Evolutionary conservation across 495 filamentous ascomycete species (phyloP).

Genomic region (Xylaria sp.): DNA sequence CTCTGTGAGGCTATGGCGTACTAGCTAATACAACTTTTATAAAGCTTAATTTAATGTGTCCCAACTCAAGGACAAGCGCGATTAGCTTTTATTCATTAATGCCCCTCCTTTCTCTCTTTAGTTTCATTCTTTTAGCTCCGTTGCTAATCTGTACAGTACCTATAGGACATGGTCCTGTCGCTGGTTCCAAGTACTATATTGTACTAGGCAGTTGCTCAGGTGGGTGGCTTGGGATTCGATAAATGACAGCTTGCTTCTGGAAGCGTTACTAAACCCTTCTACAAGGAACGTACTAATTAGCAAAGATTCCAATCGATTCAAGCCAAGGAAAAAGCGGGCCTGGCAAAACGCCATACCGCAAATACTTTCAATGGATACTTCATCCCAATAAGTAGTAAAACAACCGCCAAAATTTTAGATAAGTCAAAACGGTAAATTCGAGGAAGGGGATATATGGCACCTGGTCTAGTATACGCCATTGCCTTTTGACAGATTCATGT

Average conservation of each 20-base stretch:
- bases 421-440: not conserved
- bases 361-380: not conserved
- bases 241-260: slow-evolving; percentile 25
- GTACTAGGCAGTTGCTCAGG: not conserved
- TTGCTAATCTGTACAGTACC: not conserved
- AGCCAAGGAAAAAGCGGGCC: slow-evolving; percentile 2
- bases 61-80: not conserved
- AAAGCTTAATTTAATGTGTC: not conserved
- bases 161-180: not conserved
- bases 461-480: not conserved
- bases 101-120: not conserved
- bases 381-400: not conserved
- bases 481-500: not conserved
- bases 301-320: slow-evolving; percentile 19
- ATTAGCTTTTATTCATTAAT: not conserved
- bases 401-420: not conserved
- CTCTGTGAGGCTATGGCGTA: not conserved
- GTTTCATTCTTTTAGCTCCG: not conserved
- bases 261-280: slow-evolving; percentile 16
- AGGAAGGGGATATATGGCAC: not conserved
- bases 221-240: slow-evolving; percentile 9
- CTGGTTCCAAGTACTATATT: not conserved
- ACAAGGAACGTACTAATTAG: slow-evolving; percentile 18
- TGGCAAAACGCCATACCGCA: not conserved
- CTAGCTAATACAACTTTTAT: not conserved